Base-by-base conservation (phyloP, 1,284 basidiomycete species). In the Athelia psychrophila region DNA sequence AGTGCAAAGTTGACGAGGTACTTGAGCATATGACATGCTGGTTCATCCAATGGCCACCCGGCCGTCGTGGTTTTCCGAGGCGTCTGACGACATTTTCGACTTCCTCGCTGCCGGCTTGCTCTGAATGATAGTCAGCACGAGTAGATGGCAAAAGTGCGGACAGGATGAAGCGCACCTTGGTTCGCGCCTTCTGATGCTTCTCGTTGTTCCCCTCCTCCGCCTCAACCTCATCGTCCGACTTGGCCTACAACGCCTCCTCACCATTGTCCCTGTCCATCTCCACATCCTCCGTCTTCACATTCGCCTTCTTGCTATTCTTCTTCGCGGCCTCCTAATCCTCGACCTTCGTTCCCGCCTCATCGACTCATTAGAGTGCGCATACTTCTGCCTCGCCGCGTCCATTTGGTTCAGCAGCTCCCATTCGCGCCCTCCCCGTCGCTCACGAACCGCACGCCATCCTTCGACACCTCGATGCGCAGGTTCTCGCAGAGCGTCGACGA, bases 1-100 rank as follows among this genome's bases (percentile, higher is more conserved):
- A n/a, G n/a, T n/a, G 94, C 86, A 69, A 99, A 99, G 77, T 98
- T 98, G 70, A 91, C 85, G 25, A 99, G 85, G 73, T 99, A 99
- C 73, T 99, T 98, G 64, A 98, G 80, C 78, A 96, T 88, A 70
- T 91, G 84, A 65, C 97, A 91, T 56, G 75, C 70, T 91, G 88
- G 66, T 93, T 92, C 78, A 96, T 88, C 70, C 85, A 65, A 98
- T 92, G 56, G 75, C 71, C 51, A 96, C 71, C 51, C 95, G 88
- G 48, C 81, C 84, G 47, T 76, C 80, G 8, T 69, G 65, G 3
- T 73, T 62, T 19, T 79, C 79, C 9, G 76, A 77, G 3, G 79
- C 71, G 33, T 82, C 79, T 1, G 75, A 77, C 3, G 68, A 69
- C 54, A 77, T 79, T 60, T 81, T 82, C 30, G 70, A 68, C 60